These are phyloP conservation scores for Ceriops tagal DNA, from an alignment of 345 rosid species.

Conservation along the genomic window DNA sequence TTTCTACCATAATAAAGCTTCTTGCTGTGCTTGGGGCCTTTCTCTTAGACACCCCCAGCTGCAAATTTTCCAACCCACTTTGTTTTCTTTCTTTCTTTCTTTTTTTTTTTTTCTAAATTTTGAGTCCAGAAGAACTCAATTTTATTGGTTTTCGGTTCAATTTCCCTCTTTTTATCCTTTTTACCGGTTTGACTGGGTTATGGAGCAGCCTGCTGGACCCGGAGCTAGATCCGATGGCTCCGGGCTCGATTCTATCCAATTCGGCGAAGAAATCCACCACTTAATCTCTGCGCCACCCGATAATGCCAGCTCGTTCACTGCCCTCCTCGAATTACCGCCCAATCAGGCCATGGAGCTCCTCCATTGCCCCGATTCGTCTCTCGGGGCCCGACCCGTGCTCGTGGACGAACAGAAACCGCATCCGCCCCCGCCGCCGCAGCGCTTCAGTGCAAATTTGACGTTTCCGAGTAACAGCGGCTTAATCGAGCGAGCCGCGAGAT, in stretches of 20 bases:
- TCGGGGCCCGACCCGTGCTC: conserved; percentile 15
- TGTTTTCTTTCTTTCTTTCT: no score
- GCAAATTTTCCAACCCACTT: no score
- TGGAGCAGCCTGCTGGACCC: conserved; percentile 42
- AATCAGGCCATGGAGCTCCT: conserved; percentile 55
- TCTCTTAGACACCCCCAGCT: no score
- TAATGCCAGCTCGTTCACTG: conserved; percentile 48
- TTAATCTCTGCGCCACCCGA: conserved; percentile 36
- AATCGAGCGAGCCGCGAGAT: conserved; percentile 37
- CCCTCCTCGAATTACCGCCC: conserved; percentile 54
- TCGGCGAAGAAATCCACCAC: conserved; percentile 51
- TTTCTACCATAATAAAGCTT: no score
- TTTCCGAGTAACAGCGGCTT: conserved; percentile 30
- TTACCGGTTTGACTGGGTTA: conserved; percentile 4
- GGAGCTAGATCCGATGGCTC: conserved; percentile 47
- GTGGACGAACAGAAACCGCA: neutral
- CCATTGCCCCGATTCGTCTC: conserved; percentile 40
- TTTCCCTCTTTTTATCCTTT: neutral
- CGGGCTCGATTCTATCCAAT: conserved; percentile 44
- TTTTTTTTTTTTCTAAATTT: neutral
- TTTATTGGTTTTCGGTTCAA: neutral
- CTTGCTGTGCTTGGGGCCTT: no score
- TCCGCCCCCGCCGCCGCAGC: conserved; percentile 10
- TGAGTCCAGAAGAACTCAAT: neutral
- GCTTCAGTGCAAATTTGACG: conserved; percentile 27